These are phyloP conservation scores for Coffea canephora DNA, from an alignment of 257 asterid species.

Conservation along the genomic window DNA sequence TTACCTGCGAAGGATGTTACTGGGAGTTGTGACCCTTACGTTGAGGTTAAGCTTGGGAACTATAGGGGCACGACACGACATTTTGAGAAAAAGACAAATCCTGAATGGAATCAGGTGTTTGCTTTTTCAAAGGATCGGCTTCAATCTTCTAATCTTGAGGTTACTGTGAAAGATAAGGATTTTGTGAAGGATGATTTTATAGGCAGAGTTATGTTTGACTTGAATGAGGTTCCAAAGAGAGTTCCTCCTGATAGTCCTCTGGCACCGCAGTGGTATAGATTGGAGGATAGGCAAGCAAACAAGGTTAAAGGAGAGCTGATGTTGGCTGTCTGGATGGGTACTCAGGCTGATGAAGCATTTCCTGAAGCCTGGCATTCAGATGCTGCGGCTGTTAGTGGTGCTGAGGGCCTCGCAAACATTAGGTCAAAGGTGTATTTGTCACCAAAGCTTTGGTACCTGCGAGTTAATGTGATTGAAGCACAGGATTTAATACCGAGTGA, in stretches of 20 bases:
- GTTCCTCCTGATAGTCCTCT: slow-evolving; percentile 59
- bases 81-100: slow-evolving; percentile 46
- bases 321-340: slow-evolving; percentile 60
- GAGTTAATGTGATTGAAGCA: slow-evolving; percentile 53
- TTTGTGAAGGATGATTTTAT: slow-evolving; percentile 44
- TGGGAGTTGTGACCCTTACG: slow-evolving; percentile 52
- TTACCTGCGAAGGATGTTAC: slow-evolving; percentile 47
- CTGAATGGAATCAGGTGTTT: slow-evolving; percentile 53
- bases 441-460: slow-evolving; percentile 47
- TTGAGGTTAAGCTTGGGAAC: slow-evolving; percentile 52
- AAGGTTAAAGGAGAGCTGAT: slow-evolving; percentile 46
- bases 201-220: slow-evolving; percentile 43
- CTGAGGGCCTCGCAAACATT: slow-evolving; percentile 43
- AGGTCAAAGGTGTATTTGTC: slow-evolving; percentile 51
- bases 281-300: slow-evolving; percentile 43
- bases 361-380: slow-evolving; percentile 60
- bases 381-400: slow-evolving; percentile 46
- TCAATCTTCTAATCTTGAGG: slow-evolving; percentile 48
- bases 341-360: slow-evolving; percentile 55
- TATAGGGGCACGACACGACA: slow-evolving; percentile 49
- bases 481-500: slow-evolving; percentile 46
- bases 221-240: slow-evolving; percentile 50
- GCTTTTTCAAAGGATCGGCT: slow-evolving; percentile 51
- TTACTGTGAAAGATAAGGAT: slow-evolving; percentile 46
- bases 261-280: slow-evolving; percentile 55